Conservation (phyloP, 495 filamentous ascomycete genomes). For the Podospora bellae-mahoneyi region DNA sequence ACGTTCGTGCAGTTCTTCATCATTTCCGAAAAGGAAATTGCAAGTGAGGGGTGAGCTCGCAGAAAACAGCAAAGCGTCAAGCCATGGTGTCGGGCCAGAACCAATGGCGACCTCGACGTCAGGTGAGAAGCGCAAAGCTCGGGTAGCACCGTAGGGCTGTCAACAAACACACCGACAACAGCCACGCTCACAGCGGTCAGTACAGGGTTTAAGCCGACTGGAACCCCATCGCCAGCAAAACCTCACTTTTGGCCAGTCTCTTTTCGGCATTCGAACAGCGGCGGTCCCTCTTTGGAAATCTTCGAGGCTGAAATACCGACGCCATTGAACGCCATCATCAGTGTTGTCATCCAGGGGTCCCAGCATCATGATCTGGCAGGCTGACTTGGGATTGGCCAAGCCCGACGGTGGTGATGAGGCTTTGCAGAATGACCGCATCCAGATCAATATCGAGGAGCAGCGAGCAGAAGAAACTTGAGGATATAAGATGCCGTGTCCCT, state of each 20-base stretch:
- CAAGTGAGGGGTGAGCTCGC: background rate
- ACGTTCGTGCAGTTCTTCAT: background rate
- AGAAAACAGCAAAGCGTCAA: background rate
- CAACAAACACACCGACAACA: background rate
- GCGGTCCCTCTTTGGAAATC: background rate
- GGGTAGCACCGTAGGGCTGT: background rate
- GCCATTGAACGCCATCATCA: constrained; percentile 6
- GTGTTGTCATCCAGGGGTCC: constrained; percentile 2
- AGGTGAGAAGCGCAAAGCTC: background rate
- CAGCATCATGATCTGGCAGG: background rate
- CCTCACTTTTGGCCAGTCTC: background rate
- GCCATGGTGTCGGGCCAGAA: background rate
- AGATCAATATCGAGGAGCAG: background rate
- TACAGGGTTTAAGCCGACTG: background rate
- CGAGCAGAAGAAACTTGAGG: background rate
- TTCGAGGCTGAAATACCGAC: constrained; percentile 10
- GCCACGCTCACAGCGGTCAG: background rate
- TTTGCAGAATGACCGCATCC: background rate
- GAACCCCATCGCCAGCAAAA: background rate
- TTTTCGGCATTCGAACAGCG: constrained; percentile 1
- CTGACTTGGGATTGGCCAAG: background rate
- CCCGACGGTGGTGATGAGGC: background rate
- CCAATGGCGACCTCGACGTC: background rate
- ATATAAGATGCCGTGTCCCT: background rate
- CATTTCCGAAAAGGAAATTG: background rate